These are phyloP conservation scores for Isabelozyma rhagii DNA, from an alignment of 805 yeast genomes.

Conservation along the genomic window DNA sequence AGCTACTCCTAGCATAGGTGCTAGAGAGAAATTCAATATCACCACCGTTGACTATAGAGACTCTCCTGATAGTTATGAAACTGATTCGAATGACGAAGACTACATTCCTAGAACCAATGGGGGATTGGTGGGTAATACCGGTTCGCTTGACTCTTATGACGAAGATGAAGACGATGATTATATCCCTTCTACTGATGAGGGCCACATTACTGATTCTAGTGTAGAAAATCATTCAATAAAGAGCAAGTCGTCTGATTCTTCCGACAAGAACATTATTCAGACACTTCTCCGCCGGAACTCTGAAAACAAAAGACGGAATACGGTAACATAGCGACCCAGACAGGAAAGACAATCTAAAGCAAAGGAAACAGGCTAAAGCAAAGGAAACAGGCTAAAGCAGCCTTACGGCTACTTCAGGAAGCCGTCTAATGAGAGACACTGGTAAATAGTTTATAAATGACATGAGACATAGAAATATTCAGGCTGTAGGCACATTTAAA, in stretches of 20 bases:
- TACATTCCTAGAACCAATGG: background rate
- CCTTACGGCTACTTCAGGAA: too few relatives aligned
- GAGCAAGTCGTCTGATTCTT: conserved; percentile 2
- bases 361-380: too few relatives aligned
- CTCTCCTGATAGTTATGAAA: conserved; percentile 1
- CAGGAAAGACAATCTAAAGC: too few relatives aligned
- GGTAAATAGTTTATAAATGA: too few relatives aligned
- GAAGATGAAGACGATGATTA: conserved; percentile 5
- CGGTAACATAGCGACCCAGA: background rate
- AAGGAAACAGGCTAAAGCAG: too few relatives aligned
- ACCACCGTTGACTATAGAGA: background rate
- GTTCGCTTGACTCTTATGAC: conserved; percentile 4
- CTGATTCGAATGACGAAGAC: conserved; percentile 9
- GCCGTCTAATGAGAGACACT: too few relatives aligned
- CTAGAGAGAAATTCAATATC: background rate
- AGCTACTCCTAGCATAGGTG: background rate
- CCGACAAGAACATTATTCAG: background rate
- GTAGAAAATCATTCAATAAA: background rate
- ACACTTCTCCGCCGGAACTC: background rate
- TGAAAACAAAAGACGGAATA: conserved; percentile 3
- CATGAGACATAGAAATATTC: too few relatives aligned
- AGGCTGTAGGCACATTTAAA: too few relatives aligned
- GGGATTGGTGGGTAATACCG: background rate
- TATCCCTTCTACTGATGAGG: conserved; percentile 1
- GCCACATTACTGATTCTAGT: background rate